Conservation (phyloP, 257 asterid genomes). For the Solanum sitiens region DNA sequence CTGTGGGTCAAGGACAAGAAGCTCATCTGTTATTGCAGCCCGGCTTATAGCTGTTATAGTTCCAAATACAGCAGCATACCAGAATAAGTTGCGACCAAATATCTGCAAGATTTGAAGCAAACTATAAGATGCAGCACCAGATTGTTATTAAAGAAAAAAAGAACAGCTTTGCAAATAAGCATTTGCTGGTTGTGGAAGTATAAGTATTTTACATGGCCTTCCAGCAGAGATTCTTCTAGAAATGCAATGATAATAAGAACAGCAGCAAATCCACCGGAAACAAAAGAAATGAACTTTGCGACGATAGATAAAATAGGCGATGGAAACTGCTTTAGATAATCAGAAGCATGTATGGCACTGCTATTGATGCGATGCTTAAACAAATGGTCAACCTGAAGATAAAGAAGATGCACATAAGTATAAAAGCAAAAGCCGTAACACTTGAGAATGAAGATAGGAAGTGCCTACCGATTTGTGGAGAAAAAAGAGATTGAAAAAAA, state of each 20-base stretch:
- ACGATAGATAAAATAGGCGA: slow-evolving; percentile 74
- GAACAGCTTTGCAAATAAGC: background rate
- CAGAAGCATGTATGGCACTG: slow-evolving; percentile 72
- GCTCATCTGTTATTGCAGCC: slow-evolving; percentile 70
- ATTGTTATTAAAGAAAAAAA: background rate
- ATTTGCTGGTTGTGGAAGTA: background rate
- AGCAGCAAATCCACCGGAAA: slow-evolving; percentile 98
- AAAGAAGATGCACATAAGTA: background rate
- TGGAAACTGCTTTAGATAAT: slow-evolving; percentile 88
- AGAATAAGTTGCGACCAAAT: slow-evolving; percentile 86
- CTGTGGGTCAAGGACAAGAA: slow-evolving; percentile 78
- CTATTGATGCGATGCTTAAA: slow-evolving; percentile 87
- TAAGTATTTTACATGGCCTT: slow-evolving; percentile 77
- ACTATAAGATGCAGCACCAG: background rate
- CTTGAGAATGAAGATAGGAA: background rate
- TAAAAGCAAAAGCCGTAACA: background rate
- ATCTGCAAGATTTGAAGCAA: slow-evolving; percentile 46
- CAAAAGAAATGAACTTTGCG: slow-evolving; percentile 93
- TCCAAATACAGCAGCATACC: slow-evolving; percentile 99
- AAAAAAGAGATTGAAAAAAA: background rate
- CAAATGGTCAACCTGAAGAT: slow-evolving; percentile 80
- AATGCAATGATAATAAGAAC: slow-evolving; percentile 90
- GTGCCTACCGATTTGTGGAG: background rate
- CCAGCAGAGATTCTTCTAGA: slow-evolving; percentile 92
- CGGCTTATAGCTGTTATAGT: slow-evolving; percentile 95